Percentiles rank a stretch among this genome's conserved stretches.
Evolutionary conservation across 192 early-diverging fungal genomes (phyloP).

Genomic region (Dissophora globulifera): DNA sequence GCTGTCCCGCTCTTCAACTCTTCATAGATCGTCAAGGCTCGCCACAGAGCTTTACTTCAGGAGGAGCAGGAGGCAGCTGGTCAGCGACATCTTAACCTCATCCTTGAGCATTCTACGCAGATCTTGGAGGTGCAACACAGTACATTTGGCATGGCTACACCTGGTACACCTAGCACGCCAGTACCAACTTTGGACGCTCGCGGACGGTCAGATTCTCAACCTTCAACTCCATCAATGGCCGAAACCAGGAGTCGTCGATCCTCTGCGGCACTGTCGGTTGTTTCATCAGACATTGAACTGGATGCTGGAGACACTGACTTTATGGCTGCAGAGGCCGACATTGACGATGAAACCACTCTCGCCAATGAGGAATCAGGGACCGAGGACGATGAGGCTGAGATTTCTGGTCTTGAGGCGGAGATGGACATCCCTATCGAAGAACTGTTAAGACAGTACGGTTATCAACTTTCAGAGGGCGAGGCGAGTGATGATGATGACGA

Average conservation of each 20-base stretch:
- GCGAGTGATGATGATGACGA: slow-evolving; percentile 37
- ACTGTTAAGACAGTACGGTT: slow-evolving; percentile 64
- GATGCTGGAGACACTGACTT: slow-evolving; percentile 46
- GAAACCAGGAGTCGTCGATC: slow-evolving; percentile 34
- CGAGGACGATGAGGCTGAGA: slow-evolving; percentile 62
- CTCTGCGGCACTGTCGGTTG: slow-evolving; percentile 17
- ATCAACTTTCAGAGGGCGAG: slow-evolving; percentile 34
- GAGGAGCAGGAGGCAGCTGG: slow-evolving; percentile 70
- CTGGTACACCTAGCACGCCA: slow-evolving; percentile 9
- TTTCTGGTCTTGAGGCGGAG: slow-evolving; percentile 66
- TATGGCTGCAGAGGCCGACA: slow-evolving; percentile 18
- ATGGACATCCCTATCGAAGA: slow-evolving; percentile 71
- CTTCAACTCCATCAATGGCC: slow-evolving; percentile 13
- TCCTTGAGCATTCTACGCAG: slow-evolving; percentile 78
- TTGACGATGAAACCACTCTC: slow-evolving; percentile 48
- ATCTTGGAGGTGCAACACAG: slow-evolving; percentile 69
- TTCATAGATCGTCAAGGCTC: slow-evolving; percentile 58
- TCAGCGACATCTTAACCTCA: slow-evolving; percentile 73
- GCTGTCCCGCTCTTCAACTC: background rate
- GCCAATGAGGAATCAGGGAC: slow-evolving; percentile 40
- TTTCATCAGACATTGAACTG: slow-evolving; percentile 33
- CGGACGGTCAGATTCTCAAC: slow-evolving; percentile 10
- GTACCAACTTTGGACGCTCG: slow-evolving; percentile 10
- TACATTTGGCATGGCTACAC: slow-evolving; percentile 15
- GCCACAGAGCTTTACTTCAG: slow-evolving; percentile 66